These are phyloP conservation scores for Trametes cingulata DNA, from an alignment of 768 basidiomycete genomes.

Conservation along the genomic window DNA sequence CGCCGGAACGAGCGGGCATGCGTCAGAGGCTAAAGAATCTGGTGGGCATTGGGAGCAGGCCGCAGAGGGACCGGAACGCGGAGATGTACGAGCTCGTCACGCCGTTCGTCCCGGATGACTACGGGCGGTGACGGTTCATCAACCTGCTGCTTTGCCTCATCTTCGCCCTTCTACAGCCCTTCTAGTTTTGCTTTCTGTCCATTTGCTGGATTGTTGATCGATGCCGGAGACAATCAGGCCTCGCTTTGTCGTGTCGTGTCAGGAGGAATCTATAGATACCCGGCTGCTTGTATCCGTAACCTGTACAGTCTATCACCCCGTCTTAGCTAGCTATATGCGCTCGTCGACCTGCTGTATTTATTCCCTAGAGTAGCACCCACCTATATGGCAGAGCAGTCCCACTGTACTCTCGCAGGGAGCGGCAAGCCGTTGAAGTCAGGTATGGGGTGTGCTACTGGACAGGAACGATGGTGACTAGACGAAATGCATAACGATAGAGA, in stretches of 20 bases:
- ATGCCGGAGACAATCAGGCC: not conserved
- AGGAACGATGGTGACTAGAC: too few relatives aligned
- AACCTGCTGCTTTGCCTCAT: too few relatives aligned
- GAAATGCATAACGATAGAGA: too few relatives aligned
- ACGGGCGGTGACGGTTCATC: slow-evolving; percentile 58
- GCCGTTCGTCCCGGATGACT: slow-evolving; percentile 77
- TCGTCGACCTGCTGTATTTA: slow-evolving; percentile 6
- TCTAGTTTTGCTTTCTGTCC: not conserved
- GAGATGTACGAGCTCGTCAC: slow-evolving; percentile 83
- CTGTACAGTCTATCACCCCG: not conserved
- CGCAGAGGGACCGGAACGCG: slow-evolving; percentile 61
- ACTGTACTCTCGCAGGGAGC: not conserved
- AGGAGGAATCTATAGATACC: not conserved
- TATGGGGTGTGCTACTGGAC: too few relatives aligned
- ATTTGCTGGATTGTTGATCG: not conserved
- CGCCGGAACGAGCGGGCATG: slow-evolving; percentile 43
- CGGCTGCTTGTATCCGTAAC: slow-evolving; percentile 1
- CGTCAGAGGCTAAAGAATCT: slow-evolving; percentile 62
- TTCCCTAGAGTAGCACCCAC: not conserved
- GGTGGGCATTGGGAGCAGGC: slow-evolving; percentile 51
- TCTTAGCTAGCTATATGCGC: not conserved
- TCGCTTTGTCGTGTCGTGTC: not conserved
- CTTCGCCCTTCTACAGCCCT: not conserved
- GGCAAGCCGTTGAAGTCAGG: too few relatives aligned
- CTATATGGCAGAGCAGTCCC: not conserved